Evolutionary conservation across 1,139 yeast species (phyloP).

Genomic region (Diutina scorzettiae): DNA sequence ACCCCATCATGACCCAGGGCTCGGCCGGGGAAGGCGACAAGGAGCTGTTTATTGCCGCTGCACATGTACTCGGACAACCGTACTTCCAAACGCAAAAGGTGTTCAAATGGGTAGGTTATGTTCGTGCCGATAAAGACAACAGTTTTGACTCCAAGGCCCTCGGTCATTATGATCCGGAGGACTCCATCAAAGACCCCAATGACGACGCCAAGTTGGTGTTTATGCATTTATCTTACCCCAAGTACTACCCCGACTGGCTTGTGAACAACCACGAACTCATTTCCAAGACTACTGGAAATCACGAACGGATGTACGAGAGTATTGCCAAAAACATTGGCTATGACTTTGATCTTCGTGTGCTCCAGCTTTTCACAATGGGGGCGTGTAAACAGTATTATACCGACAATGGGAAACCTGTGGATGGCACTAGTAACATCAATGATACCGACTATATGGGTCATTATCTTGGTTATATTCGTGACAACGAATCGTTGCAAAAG

Average conservation of each 20-base stretch:
- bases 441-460: slow-evolving; percentile 1
- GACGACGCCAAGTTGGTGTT: slow-evolving; percentile 25
- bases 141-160: slow-evolving; percentile 13
- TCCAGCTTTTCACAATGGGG: slow-evolving; percentile 26
- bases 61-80: slow-evolving; percentile 3
- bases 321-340: slow-evolving; percentile 33
- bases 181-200: slow-evolving; percentile 7
- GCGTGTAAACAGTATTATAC: slow-evolving; percentile 18
- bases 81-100: slow-evolving; percentile 12
- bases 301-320: slow-evolving; percentile 35
- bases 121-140: slow-evolving; percentile 14
- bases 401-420: background rate
- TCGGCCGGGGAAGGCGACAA: slow-evolving; percentile 6
- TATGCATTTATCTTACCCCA: slow-evolving; percentile 61
- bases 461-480: background rate
- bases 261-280: slow-evolving; percentile 24
- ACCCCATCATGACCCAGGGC: slow-evolving; percentile 6
- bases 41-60: slow-evolving; percentile 6
- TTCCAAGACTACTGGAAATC: slow-evolving; percentile 14
- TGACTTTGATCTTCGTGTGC: slow-evolving; percentile 39
- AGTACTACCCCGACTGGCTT: slow-evolving; percentile 40
- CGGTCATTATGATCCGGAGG: slow-evolving; percentile 42
- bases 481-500: slow-evolving; percentile 7
- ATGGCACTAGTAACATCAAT: background rate
- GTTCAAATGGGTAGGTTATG: slow-evolving; percentile 43